Base-by-base conservation (phyloP, 2,329 filamentous ascomycete genomes). In the Ceratocystis smalleyi region DNA sequence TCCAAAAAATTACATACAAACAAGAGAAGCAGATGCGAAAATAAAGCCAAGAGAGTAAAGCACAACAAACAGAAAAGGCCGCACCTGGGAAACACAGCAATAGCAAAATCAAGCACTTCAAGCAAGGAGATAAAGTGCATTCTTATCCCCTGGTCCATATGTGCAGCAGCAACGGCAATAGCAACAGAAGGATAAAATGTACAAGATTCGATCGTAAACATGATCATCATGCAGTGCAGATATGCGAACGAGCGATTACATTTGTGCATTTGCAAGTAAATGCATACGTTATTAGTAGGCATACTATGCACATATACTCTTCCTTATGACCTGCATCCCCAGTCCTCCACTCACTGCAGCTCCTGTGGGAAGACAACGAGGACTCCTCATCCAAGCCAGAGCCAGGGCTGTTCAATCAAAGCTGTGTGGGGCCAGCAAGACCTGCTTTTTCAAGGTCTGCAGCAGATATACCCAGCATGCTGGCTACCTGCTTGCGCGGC, bases 401-500 rank as follows among this genome's bases (percentile, higher is more conserved):
- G 24, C n/a, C 24, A 54, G 8, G 30, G 7, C 54, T 32, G 10
- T 19, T 8, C 68, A 63, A 47, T 63, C 43, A 66, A 32, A 62
- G 65, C 47, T 49, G 59, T 2, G 59, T 47, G 27, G 62, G 32
- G 2, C 49, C 59, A 30, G 62, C 27, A 8, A 66, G 35, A n/a
- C 65, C 65, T 30, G 65, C 60, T 59, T 66, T 66, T 54, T 66
- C 65, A 57, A 63, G 49, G 49, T 66, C 64, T 6, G 75, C 74
- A 12, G 76, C 75, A 5, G 75, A 75, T 3, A 74, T 74, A 45
- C 76, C 76, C 51, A 78, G 68, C 76, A 78, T 77, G 67, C 75
- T 77, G 22, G 76, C 75, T 27, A 84, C 81, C 69, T 83, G 81
- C 71, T 84, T 84, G 68, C 81, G 73, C 63, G 80, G 70, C 60